Base-by-base conservation (phyloP, 2,329 filamentous ascomycete species). In the Myriangium duriaei region DNA sequence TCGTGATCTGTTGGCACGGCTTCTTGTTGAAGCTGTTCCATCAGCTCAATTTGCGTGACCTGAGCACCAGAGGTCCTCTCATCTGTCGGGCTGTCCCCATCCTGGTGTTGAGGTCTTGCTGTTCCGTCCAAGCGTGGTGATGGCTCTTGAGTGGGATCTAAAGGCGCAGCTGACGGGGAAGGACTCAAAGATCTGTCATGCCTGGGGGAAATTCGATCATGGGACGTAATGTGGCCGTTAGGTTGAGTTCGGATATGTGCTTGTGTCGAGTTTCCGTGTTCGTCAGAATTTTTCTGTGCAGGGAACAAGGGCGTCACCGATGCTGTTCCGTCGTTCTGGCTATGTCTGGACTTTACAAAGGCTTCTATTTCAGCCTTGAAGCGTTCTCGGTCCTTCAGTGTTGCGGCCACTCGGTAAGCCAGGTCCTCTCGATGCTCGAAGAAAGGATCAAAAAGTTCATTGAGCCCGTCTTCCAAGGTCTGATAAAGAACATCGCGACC, bases 401-500 rank as follows among this genome's bases (percentile, higher is more conserved):
- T 83, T 34, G 71, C 67, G 6, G 73, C 71, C 9, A 77, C 78
- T 39, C 75, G 69, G 42, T 91, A 61, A 1, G 85, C 78, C 12
- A 83, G 57, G 45, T 87, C 78, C 57, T 96, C 88, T 46, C 80
- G 79, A 4, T 71, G 67, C 48, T 80, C 80, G 63, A 98, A 98
- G 0, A 98, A 68, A 1, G 77, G 71, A 52, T 96, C 84, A 0
- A 98, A 72, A 2, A 96, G 66, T 59, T 96, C 86, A 51, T 96
- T 95, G 62, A 94, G 84, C 0, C 85, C 81, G 57, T 94, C 81
- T 57, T 95, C 86, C 0, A 84, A 86, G 19, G 92, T 77, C 55
- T 94, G 83, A 52, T 93, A 95, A 1, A 96, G 64, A 3, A 95
- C 81, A 53, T 96, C 85, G 48, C 81, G 84, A 26, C 84, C 85